These are phyloP conservation scores for Papilionanthe hybrid DNA, from an alignment of 116 monocot genomes.

Conservation along the genomic window DNA sequence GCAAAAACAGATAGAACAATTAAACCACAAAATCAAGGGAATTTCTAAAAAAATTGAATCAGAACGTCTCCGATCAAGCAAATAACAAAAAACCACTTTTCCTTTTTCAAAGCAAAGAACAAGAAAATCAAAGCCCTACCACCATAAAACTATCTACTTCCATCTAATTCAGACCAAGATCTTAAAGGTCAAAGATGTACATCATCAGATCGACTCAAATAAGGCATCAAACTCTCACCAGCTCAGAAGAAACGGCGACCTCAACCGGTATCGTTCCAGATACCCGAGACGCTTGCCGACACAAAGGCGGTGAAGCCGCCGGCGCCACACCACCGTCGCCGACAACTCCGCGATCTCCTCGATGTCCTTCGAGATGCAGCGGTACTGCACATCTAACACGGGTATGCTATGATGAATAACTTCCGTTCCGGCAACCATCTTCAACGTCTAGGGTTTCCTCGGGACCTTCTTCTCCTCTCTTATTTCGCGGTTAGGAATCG, in stretches of 20 bases:
- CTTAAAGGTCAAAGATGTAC: not conserved
- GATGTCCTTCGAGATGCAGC: slow-evolving; percentile 33
- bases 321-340: slow-evolving; percentile 12
- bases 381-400: slow-evolving; percentile 44
- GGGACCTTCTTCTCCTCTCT: not conserved
- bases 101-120: not conserved
- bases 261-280: not conserved
- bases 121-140: not conserved
- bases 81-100: not conserved
- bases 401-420: slow-evolving; percentile 31
- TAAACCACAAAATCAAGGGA: not conserved
- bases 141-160: not conserved
- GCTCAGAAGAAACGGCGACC: slow-evolving; percentile 10
- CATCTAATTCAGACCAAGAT: not conserved
- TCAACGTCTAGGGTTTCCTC: not conserved
- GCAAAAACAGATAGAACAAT: not conserved
- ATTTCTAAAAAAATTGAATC: not conserved
- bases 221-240: slow-evolving; percentile 20
- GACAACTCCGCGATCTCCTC: slow-evolving; percentile 36
- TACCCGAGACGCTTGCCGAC: not conserved
- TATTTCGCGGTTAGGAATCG: not conserved
- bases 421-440: slow-evolving; percentile 51
- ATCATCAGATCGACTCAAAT: not conserved
- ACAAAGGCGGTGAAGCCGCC: not conserved
- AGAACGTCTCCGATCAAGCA: not conserved